Evolutionary conservation across 257 asterid genomes (phyloP).

Genomic region (Solanum bulbocastanum): DNA sequence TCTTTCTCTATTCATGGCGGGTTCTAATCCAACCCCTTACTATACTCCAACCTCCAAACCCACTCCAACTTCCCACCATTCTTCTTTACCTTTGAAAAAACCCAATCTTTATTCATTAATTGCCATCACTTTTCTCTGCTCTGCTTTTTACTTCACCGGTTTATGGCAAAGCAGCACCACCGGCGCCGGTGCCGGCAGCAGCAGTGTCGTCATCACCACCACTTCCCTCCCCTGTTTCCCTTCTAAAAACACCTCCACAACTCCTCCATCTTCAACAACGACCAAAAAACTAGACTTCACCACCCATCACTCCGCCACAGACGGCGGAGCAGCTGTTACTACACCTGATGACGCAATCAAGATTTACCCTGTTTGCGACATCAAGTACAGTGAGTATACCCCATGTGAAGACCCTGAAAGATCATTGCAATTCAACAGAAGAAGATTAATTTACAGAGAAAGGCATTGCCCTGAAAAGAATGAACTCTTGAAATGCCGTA

Average conservation of each 20-base stretch:
- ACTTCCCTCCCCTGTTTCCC: neutral
- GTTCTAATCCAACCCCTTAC: neutral
- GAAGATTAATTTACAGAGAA: conserved; percentile 11
- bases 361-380: neutral
- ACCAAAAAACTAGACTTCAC: conserved; percentile 3
- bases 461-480: conserved; percentile 12
- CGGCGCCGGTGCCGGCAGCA: neutral
- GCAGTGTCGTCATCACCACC: neutral
- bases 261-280: neutral
- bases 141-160: neutral
- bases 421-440: conserved; percentile 1
- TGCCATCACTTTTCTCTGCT: neutral
- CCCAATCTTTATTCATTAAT: neutral
- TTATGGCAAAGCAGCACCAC: neutral
- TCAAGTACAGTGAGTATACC: conserved; percentile 11
- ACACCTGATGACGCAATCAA: neutral
- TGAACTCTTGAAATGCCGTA: conserved; percentile 2
- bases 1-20: neutral
- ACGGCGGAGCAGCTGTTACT: neutral
- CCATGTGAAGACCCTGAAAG: conserved; percentile 12
- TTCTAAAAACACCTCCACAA: neutral
- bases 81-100: neutral
- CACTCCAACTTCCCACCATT: neutral
- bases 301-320: neutral
- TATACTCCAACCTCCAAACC: conserved; percentile 6